These are phyloP conservation scores for Pisolithus tinctorius DNA, from an alignment of 768 basidiomycete genomes.

Conservation along the genomic window DNA sequence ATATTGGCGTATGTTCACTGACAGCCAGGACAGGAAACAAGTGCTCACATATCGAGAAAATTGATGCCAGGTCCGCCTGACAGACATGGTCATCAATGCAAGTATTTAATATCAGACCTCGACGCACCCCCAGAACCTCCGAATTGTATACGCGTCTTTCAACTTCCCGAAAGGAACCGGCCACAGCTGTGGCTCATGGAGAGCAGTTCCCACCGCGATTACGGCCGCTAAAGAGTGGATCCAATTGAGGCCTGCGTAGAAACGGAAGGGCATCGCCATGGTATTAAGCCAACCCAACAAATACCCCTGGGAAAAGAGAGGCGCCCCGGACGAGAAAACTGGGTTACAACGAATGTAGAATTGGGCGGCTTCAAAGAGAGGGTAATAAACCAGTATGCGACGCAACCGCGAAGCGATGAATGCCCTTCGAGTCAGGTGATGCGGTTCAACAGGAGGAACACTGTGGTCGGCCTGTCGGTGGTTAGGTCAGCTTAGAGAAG, in stretches of 20 bases:
- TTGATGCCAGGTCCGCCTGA: not conserved
- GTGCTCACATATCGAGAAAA: not conserved
- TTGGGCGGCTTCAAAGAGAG: not conserved
- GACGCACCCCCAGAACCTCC: not conserved
- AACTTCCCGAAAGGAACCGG: not conserved
- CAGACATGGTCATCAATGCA: not conserved
- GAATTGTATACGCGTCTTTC: not conserved
- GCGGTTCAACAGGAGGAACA: not conserved
- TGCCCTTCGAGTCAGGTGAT: not conserved
- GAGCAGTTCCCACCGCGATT: not conserved
- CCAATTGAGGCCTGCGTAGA: not conserved
- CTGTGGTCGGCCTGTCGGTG: not conserved
- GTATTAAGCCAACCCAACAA: not conserved
- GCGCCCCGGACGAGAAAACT: not conserved
- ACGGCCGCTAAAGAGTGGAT: not conserved
- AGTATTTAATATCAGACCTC: not conserved
- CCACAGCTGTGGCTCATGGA: not conserved
- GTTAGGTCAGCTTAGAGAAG: not conserved
- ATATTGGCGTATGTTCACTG: not conserved
- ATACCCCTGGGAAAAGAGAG: not conserved
- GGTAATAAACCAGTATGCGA: not conserved
- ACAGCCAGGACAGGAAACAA: not conserved
- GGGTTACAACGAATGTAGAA: slow-evolving; percentile 3
- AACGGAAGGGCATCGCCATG: not conserved
- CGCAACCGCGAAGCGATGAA: not conserved